Conservation (phyloP, 306 rosid species). For the Abrus pulchellus region DNA sequence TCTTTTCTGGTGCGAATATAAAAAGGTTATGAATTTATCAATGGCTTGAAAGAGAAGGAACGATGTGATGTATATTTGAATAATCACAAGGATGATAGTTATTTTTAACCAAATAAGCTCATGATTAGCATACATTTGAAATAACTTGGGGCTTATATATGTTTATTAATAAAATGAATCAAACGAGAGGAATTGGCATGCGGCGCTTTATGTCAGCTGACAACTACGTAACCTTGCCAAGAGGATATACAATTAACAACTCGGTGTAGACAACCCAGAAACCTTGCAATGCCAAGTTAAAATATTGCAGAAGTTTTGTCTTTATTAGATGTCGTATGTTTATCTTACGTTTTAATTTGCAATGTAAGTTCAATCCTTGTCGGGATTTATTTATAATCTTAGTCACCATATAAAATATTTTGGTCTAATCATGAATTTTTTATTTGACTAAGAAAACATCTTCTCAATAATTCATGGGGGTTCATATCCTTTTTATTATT, state of each 20-base stretch:
- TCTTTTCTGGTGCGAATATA: neutral
- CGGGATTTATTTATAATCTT: slow-evolving; percentile 31
- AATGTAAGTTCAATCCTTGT: slow-evolving; percentile 24
- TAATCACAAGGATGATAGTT: slow-evolving; percentile 52
- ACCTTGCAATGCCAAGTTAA: neutral
- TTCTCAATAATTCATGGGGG: no score
- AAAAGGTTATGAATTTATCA: neutral
- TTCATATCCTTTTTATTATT: no score
- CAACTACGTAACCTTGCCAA: neutral
- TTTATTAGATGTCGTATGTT: slow-evolving; percentile 36
- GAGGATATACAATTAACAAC: slow-evolving; percentile 31
- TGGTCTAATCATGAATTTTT: slow-evolving; percentile 36
- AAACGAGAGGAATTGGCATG: slow-evolving; percentile 6
- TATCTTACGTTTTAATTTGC: slow-evolving; percentile 14
- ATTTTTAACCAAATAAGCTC: neutral
- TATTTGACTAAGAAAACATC: neutral
- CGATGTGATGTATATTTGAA: neutral
- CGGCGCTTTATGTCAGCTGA: neutral
- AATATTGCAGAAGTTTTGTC: slow-evolving; percentile 35
- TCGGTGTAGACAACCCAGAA: slow-evolving; percentile 24
- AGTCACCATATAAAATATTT: slow-evolving; percentile 45
- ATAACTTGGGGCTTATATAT: neutral
- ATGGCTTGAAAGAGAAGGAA: neutral
- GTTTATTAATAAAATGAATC: neutral
- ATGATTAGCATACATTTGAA: no score